Percentiles rank a stretch among this genome's conserved stretches.
These are phyloP conservation scores for Ogataea glucozyma DNA, from an alignment of 805 yeast genomes.

Conservation along the genomic window DNA sequence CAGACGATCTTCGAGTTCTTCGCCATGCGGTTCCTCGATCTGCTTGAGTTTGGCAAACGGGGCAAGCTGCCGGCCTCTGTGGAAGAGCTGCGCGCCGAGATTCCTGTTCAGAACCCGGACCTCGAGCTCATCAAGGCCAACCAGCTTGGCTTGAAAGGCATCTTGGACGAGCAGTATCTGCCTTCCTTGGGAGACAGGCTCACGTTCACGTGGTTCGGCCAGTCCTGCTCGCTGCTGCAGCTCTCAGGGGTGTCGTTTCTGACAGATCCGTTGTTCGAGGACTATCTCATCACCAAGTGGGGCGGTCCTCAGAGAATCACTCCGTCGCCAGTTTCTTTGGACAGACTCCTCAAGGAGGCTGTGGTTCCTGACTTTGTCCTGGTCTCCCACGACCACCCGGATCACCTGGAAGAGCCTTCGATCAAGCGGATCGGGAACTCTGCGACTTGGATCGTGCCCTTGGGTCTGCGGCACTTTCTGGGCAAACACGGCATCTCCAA, in stretches of 20 bases:
- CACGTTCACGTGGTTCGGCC: slow-evolving; percentile 90
- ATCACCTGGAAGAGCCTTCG: slow-evolving; percentile 75
- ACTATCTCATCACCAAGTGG: slow-evolving; percentile 58
- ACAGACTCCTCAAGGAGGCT: slow-evolving; percentile 43
- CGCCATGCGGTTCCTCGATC: slow-evolving; percentile 67
- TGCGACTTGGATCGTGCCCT: slow-evolving; percentile 83
- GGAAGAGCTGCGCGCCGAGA: slow-evolving; percentile 48
- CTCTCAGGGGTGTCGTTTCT: slow-evolving; percentile 70
- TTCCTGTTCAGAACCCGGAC: slow-evolving; percentile 65
- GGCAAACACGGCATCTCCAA: slow-evolving; percentile 58
- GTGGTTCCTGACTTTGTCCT: slow-evolving; percentile 70
- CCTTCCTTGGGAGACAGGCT: slow-evolving; percentile 48
- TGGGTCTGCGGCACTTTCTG: slow-evolving; percentile 67
- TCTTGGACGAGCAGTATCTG: slow-evolving; percentile 12
- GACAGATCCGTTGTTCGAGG: slow-evolving; percentile 81
- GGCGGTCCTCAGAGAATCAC: slow-evolving; percentile 86
- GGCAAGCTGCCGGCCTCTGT: slow-evolving; percentile 57
- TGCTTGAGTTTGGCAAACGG: slow-evolving; percentile 59
- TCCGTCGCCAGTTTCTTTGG: slow-evolving; percentile 67
- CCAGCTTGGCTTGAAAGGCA: slow-evolving; percentile 18
- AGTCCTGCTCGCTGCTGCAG: slow-evolving; percentile 78
- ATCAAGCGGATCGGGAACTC: slow-evolving; percentile 56
- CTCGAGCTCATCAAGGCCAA: slow-evolving; percentile 39
- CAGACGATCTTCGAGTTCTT: slow-evolving; percentile 88
- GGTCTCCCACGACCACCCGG: slow-evolving; percentile 95